Evolutionary conservation across 257 asterid species (phyloP).

Genomic region (Striga asiatica): DNA sequence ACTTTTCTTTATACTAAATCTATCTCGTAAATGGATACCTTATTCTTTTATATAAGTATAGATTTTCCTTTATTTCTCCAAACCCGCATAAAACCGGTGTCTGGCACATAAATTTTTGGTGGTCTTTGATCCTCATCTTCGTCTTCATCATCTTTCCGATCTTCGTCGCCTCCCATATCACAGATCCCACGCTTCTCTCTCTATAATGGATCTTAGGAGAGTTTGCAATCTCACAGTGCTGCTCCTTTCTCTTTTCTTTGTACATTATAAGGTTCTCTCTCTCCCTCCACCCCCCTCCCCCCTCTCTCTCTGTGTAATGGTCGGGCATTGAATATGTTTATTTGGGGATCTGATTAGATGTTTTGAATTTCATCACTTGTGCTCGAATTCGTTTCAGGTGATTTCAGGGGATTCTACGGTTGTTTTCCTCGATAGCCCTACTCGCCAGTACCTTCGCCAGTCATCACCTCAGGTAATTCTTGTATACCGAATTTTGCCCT

Average conservation of each 20-base stretch:
- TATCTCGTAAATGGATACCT: too few relatives aligned
- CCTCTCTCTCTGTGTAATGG: too few relatives aligned
- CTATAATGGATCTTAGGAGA: conserved; percentile 26
- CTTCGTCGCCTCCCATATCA: conserved; percentile 13
- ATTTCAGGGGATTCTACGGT: conserved; percentile 50
- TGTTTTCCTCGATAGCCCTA: conserved; percentile 49
- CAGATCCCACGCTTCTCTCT: conserved; percentile 23
- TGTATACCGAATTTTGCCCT: background rate
- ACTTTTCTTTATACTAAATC: too few relatives aligned
- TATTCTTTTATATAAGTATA: too few relatives aligned
- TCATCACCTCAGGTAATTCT: conserved; percentile 30
- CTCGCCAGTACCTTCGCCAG: conserved; percentile 45
- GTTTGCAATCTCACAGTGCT: conserved; percentile 19
- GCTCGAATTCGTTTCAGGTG: conserved; percentile 32
- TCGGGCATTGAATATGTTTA: background rate
- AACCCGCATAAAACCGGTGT: too few relatives aligned
- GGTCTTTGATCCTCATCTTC: too few relatives aligned
- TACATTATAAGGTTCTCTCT: conserved; percentile 29
- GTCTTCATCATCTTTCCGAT: conserved; percentile 21
- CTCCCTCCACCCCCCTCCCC: background rate
- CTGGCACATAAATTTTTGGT: too few relatives aligned
- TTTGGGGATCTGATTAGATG: conserved; percentile 14
- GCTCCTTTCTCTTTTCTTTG: conserved; percentile 26
- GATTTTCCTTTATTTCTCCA: too few relatives aligned
- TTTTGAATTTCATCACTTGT: background rate